phyloP scores from a whole-genome alignment of 140 eudicot species.

The Erigeron philadelphicus region DNA sequence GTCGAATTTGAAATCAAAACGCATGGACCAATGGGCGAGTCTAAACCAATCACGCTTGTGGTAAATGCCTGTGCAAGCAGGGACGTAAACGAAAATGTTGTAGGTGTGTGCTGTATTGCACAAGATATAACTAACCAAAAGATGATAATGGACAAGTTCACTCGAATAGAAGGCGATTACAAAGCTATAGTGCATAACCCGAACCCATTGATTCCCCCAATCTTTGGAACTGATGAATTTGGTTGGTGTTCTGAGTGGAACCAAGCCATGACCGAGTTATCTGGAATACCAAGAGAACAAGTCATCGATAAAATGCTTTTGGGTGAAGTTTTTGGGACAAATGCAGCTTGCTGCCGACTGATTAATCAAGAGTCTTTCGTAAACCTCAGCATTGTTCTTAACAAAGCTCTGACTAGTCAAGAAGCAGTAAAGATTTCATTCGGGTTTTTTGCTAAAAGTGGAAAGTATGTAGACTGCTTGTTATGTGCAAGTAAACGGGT shows the following conservation, averaged over 20 bases:
- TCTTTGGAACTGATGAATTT: conserved; percentile 91
- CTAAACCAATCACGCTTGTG: conserved; percentile 64
- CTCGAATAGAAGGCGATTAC: conserved; percentile 88
- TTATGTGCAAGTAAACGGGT: conserved; percentile 71
- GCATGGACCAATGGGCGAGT: conserved; percentile 41
- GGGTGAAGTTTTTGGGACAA: conserved; percentile 89
- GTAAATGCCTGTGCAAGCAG: conserved; percentile 89
- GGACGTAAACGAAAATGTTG: conserved; percentile 63
- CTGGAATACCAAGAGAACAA: conserved; percentile 63
- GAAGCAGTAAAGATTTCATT: conserved; percentile 67
- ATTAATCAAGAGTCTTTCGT: conserved; percentile 69
- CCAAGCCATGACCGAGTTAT: conserved; percentile 73
- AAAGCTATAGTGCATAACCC: conserved; percentile 88
- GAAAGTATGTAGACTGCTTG: conserved; percentile 69
- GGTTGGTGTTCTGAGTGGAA: conserved; percentile 99
- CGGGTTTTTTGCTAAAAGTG: conserved; percentile 58
- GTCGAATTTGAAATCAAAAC: conserved; percentile 83
- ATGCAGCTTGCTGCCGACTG: conserved; percentile 58
- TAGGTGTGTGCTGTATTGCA: conserved; percentile 87
- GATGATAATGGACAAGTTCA: conserved; percentile 88
- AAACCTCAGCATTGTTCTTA: conserved; percentile 66
- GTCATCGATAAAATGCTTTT: conserved; percentile 81
- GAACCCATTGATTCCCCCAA: conserved; percentile 88
- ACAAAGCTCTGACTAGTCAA: conserved; percentile 70
- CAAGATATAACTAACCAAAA: conserved; percentile 85